Conservation (phyloP, 495 filamentous ascomycete genomes). For the Entonaema liquescens region DNA sequence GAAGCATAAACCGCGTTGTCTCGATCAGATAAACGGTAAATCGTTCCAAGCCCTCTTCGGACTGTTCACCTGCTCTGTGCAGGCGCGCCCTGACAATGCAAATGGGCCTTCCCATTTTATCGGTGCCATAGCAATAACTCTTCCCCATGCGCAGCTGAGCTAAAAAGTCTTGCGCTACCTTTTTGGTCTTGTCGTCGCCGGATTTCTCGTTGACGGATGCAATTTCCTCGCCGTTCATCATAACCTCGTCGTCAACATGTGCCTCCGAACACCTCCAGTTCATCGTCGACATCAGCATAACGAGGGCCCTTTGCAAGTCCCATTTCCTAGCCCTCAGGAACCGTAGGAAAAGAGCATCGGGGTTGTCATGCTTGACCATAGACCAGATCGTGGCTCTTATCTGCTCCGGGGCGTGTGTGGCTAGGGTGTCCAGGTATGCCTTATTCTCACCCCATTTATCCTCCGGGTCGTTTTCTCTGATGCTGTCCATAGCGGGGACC, state of each 20-base stretch:
- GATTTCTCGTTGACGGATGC: conserved; percentile 68
- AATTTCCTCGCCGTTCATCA: conserved; percentile 76
- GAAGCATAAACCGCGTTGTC: conserved; percentile 83
- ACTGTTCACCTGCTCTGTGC: conserved; percentile 84
- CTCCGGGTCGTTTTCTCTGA: conserved; percentile 66
- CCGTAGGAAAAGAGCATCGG: conserved; percentile 84
- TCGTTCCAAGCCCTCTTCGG: conserved; percentile 77
- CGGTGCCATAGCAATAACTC: conserved; percentile 88
- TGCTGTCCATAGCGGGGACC: conserved; percentile 44
- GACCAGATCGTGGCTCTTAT: conserved; percentile 87
- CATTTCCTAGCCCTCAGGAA: conserved; percentile 95
- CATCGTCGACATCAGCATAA: conserved; percentile 95
- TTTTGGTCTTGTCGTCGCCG: conserved; percentile 66
- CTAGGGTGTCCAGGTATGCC: conserved; percentile 82
- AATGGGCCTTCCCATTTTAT: conserved; percentile 86
- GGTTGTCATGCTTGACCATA: conserved; percentile 96
- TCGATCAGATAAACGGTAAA: conserved; percentile 97
- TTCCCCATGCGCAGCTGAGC: conserved; percentile 90
- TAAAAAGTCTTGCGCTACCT: conserved; percentile 79
- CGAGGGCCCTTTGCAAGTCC: conserved; percentile 90
- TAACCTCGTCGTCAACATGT: conserved; percentile 87
- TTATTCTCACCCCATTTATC: conserved; percentile 95
- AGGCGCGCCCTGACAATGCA: conserved; percentile 85
- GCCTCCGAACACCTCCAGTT: conserved; percentile 85
- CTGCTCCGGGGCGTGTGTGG: conserved; percentile 76